phyloP scores from a whole-genome alignment of 176 grass and related monocot species.

The Avena eriantha region DNA sequence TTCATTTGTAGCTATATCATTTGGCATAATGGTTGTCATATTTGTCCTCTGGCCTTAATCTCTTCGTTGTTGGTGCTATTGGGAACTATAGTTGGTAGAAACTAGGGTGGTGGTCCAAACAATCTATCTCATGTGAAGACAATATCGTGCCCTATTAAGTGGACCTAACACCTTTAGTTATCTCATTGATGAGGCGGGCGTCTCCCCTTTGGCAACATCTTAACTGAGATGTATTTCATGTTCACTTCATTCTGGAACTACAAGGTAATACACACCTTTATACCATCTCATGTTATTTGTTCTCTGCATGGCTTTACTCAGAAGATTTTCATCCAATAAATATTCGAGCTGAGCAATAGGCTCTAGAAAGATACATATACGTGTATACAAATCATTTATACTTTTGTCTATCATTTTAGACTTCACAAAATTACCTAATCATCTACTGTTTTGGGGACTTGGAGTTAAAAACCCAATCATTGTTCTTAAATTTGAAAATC shows the following conservation, averaged over 20 bases:
- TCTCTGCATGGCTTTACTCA: too few relatives aligned
- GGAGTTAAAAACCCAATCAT: too few relatives aligned
- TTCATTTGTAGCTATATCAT: constrained; percentile 92
- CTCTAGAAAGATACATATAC: too few relatives aligned
- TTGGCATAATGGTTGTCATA: constrained; percentile 93
- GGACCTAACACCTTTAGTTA: constrained; percentile 87
- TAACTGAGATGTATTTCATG: constrained; percentile 99
- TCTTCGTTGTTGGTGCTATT: constrained; percentile 88
- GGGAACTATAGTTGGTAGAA: constrained; percentile 92
- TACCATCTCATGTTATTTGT: too few relatives aligned
- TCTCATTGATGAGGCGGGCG: constrained; percentile 93
- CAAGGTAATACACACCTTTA: constrained; percentile 61
- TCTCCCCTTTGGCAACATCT: constrained; percentile 96
- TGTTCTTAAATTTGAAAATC: too few relatives aligned
- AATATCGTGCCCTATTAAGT: constrained; percentile 92
- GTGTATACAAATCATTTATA: too few relatives aligned
- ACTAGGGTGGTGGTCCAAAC: constrained; percentile 95
- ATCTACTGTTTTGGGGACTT: too few relatives aligned
- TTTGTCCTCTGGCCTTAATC: constrained; percentile 96
- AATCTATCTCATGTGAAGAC: constrained; percentile 96
- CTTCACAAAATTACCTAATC: too few relatives aligned
- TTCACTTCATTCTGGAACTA: constrained; percentile 99
- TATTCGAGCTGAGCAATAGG: too few relatives aligned
- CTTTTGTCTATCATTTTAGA: too few relatives aligned
- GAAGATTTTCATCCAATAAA: too few relatives aligned